Percentiles rank a stretch among this genome's conserved stretches.
Evolutionary conservation across 202 grass and related monocot genomes (phyloP).

Genomic region (Eragrostis tef): DNA sequence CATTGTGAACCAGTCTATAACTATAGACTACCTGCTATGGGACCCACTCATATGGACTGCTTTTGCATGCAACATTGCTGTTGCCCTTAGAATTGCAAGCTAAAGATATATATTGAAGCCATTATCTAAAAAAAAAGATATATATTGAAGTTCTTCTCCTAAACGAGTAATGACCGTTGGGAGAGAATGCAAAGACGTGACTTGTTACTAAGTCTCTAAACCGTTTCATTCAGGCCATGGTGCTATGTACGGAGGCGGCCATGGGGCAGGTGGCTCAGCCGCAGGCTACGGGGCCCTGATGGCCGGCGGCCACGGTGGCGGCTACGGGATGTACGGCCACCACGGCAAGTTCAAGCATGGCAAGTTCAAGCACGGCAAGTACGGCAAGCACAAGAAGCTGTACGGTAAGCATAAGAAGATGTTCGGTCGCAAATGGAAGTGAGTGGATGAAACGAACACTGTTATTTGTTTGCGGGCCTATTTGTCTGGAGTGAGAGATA

Average conservation of each 20-base stretch:
- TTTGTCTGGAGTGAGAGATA: too few relatives aligned
- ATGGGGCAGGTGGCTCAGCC: conserved; percentile 37
- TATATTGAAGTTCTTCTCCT: too few relatives aligned
- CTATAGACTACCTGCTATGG: too few relatives aligned
- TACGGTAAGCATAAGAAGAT: conserved; percentile 50
- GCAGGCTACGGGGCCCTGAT: conserved; percentile 43
- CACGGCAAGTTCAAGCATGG: conserved; percentile 56
- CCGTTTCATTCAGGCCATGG: conserved; percentile 35
- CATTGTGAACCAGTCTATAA: too few relatives aligned
- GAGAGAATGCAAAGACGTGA: background rate
- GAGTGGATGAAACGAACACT: background rate
- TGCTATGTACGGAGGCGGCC: conserved; percentile 50
- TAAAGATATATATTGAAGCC: too few relatives aligned
- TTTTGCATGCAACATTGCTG: too few relatives aligned
- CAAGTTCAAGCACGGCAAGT: conserved; percentile 62
- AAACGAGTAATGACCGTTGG: background rate
- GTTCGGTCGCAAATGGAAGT: conserved; percentile 59
- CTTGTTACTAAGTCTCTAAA: background rate
- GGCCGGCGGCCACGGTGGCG: conserved; percentile 38
- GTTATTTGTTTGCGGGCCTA: too few relatives aligned
- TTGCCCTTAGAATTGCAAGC: too few relatives aligned
- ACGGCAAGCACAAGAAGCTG: conserved; percentile 49
- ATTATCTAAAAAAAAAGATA: too few relatives aligned
- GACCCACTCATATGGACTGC: too few relatives aligned
- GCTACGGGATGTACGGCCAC: conserved; percentile 42